Percentiles rank a stretch among this genome's conserved stretches.
These are phyloP conservation scores for Arthrobotrys entomopaga DNA, from an alignment of 2,329 filamentous ascomycete genomes.

Conservation along the genomic window DNA sequence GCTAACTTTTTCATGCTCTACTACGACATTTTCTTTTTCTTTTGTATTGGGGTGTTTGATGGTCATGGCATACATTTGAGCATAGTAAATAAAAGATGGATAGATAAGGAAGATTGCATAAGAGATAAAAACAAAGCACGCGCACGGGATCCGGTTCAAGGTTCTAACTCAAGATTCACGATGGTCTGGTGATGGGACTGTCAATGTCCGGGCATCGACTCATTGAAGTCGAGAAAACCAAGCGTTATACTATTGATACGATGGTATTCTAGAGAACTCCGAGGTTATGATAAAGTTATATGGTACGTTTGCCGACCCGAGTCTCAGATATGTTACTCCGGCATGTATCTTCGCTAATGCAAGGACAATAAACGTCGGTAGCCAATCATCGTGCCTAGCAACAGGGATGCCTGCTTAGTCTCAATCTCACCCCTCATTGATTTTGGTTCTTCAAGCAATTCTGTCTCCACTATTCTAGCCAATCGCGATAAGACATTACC, in stretches of 20 bases:
- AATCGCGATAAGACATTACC: no score
- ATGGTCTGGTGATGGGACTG: background rate
- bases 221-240: no score
- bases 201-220: no score
- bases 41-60: background rate
- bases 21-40: constrained; percentile 1
- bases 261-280: no score
- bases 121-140: constrained; percentile 11
- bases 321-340: no score
- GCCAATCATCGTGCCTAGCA: constrained; percentile 1
- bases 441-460: no score
- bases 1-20: constrained; percentile 6
- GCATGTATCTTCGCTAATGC: constrained; percentile 2
- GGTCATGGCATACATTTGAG: background rate
- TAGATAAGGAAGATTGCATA: constrained; percentile 13
- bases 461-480: no score
- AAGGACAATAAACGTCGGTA: background rate
- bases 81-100: constrained; percentile 15
- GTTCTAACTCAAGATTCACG: no score
- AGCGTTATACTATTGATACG: no score
- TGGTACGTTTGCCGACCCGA: no score
- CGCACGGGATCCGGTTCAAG: background rate
- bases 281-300: no score
- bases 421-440: background rate
- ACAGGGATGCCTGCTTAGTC: background rate